Conservation (phyloP, 805 yeast genomes). For the Millerozyma miso region DNA sequence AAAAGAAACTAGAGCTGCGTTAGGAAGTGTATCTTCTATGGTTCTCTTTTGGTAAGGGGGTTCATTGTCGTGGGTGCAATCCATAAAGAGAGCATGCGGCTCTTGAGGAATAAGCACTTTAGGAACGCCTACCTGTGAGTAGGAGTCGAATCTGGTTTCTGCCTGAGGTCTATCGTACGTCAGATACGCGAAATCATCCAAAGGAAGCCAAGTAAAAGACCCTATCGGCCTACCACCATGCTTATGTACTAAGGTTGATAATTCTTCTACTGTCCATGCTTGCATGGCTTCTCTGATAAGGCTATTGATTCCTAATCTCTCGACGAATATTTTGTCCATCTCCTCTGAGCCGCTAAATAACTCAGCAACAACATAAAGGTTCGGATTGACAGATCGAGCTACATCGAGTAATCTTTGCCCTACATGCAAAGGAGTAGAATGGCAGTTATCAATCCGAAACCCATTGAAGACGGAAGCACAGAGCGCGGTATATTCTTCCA, state of each 20-base stretch:
- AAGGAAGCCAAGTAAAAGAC: conserved; percentile 74
- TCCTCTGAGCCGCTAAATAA: conserved; percentile 89
- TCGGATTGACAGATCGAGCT: conserved; percentile 81
- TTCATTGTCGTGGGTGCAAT: conserved; percentile 95
- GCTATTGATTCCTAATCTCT: conserved; percentile 83
- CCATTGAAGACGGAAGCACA: conserved; percentile 80
- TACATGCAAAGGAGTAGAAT: conserved; percentile 93
- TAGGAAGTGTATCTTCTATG: conserved; percentile 89
- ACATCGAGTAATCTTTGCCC: conserved; percentile 85
- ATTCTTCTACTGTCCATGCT: conserved; percentile 83
- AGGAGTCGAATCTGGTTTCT: conserved; percentile 25
- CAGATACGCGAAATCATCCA: conserved; percentile 70
- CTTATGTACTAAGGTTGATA: conserved; percentile 79
- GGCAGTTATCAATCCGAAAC: conserved; percentile 91
- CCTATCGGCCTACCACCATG: conserved; percentile 98
- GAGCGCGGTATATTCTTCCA: conserved; percentile 68
- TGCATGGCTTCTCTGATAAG: conserved; percentile 97
- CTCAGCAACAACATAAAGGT: conserved; percentile 91
- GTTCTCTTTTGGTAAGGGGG: conserved; percentile 86
- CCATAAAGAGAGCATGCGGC: conserved; percentile 97
- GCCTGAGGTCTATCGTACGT: conserved; percentile 39
- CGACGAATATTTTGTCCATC: conserved; percentile 86
- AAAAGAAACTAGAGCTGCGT: conserved; percentile 89
- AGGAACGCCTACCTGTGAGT: conserved; percentile 67
- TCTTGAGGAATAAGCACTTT: conserved; percentile 58